Base-by-base conservation (phyloP, 768 basidiomycete species). In the Kwoniella mangroviensis region DNA sequence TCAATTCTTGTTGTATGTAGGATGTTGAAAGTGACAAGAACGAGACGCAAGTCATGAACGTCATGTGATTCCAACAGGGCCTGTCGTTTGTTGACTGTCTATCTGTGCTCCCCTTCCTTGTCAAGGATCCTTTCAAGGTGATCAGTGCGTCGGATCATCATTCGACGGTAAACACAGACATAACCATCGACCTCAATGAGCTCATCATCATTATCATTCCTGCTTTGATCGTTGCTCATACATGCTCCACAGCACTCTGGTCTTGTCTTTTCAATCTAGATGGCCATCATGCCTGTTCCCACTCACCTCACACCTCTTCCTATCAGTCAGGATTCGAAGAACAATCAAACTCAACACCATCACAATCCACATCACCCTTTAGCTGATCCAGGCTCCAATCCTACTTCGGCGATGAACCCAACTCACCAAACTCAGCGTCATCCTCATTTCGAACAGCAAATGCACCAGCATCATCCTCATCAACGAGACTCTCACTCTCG, bases 301-400 rank as follows among this genome's bases (percentile, higher is more conserved):
- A 60, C 42, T 41, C 58, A 60, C 21, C 34, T 60, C 11, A 60
- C 43, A 60, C 58, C 42, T 19, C 58, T 60, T 42, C 58, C 34
- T 15, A 5, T 26, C 4, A 28, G 9, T 0, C 19, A 60, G 4
- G n/a, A 60, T 9, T 4, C 41, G 2, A 40, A 28, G 2, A 40
- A 28, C n/a, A 22, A 58, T 26, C 55, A 57, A 12, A 12, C n/a
- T 26, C 55, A 28, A 57, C 55, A 28, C 13, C 57, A 59, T 6
- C 11, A 49, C 9, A 5, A 13, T n/a, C 7, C 17, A 13, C 49
- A 7, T 40, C 62, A 63, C 5, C 53, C 45, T 3, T 21, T 41
- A 2, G 34, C 34, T 43, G 15, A 52, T 28, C n/a, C 51, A n/a
- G 49, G 34, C 19, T 21, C 43, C 11, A 24, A 28, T 26, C 63